Conservation (phyloP, 2,329 filamentous ascomycete species). For the Paecilomyces variotii region DNA sequence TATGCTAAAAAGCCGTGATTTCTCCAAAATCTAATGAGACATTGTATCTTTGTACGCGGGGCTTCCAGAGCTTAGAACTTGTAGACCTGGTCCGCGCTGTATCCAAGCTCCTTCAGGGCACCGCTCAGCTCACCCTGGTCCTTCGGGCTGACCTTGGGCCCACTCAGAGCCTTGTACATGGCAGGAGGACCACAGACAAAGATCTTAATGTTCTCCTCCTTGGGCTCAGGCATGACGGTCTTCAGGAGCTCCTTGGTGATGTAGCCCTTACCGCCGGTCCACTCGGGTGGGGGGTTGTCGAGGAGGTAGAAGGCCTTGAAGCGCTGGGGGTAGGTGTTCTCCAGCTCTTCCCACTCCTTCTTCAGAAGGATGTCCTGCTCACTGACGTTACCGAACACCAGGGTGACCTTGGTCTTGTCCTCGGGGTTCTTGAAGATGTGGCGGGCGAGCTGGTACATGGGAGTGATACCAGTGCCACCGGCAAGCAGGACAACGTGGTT, state of each 20-base stretch:
- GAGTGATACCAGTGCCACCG: slow-evolving; percentile 94
- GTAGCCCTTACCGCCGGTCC: slow-evolving; percentile 68
- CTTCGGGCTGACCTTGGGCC: slow-evolving; percentile 79
- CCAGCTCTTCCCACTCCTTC: slow-evolving; percentile 73
- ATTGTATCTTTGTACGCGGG: not conserved
- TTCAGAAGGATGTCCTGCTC: slow-evolving; percentile 91
- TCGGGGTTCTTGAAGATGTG: slow-evolving; percentile 92
- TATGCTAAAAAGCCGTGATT: not conserved
- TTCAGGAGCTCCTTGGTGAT: slow-evolving; percentile 90
- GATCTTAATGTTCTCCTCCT: slow-evolving; percentile 85
- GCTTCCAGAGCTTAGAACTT: slow-evolving; percentile 61
- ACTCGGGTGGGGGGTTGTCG: slow-evolving; percentile 72
- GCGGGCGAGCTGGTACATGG: slow-evolving; percentile 91
- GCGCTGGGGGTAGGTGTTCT: slow-evolving; percentile 90
- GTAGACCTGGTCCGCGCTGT: slow-evolving; percentile 83
- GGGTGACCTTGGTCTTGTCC: slow-evolving; percentile 95
- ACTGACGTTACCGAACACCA: slow-evolving; percentile 82
- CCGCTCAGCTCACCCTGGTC: slow-evolving; percentile 89
- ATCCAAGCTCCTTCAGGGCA: slow-evolving; percentile 74
- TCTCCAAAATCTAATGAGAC: not conserved
- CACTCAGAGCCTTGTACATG: slow-evolving; percentile 88
- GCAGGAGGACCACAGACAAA: slow-evolving; percentile 93
- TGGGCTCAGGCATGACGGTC: slow-evolving; percentile 88
- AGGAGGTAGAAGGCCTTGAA: slow-evolving; percentile 94
- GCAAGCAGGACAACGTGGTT: slow-evolving; percentile 63